Base-by-base conservation (phyloP, 2,329 filamentous ascomycete species). In the Pleoardoris graminearum region DNA sequence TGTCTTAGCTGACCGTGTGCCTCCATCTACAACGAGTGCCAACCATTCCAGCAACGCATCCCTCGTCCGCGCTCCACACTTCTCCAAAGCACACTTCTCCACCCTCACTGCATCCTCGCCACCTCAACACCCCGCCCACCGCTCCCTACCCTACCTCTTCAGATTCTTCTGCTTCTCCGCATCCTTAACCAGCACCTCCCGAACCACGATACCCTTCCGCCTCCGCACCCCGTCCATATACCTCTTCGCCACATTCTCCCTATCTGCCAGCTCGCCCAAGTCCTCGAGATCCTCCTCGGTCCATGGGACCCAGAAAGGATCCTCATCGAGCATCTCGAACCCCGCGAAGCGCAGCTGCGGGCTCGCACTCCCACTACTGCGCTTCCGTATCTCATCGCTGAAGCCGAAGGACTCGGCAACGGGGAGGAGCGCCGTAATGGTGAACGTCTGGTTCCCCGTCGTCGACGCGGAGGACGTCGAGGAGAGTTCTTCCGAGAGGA, bases 241-340 rank as follows among this genome's bases (percentile, higher is more conserved):
- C 69, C 89, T 79, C 83, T 95, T 96, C 21, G 94, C 94, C 45
- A 97, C 90, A 75, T 97, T 97, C 80, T 97, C 94, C 68, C 85
- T 84, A 76, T 99, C 94, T 3, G 90, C 94, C 70, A 93, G 79
- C 79, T 97, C 93, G 22, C 94, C 94, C 55, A 99, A 77, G 78
- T 99, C 94, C 80, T 99, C 94, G 46, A 99, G 76, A 68, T 99
- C 91, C 71, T 97, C 94, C 70, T 97, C 94, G 0, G 93, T 97
- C 60, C 91, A 91, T 1, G 94, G 94, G 41, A 96, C 91, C 94
- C 94, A 99, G 78, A 95, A 96, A 0, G 94, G 94, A 77, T 99
- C 94, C 75, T 97, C 88, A 71, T 97, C 91, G 2, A 97, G 80
- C 62, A 96, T 84, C 74, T 97, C 91, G 69, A 92, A 99, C 0